These are phyloP conservation scores for Phytopythium cucurbitacearum DNA, from an alignment of 352 stramenopile species.

Conservation along the genomic window DNA sequence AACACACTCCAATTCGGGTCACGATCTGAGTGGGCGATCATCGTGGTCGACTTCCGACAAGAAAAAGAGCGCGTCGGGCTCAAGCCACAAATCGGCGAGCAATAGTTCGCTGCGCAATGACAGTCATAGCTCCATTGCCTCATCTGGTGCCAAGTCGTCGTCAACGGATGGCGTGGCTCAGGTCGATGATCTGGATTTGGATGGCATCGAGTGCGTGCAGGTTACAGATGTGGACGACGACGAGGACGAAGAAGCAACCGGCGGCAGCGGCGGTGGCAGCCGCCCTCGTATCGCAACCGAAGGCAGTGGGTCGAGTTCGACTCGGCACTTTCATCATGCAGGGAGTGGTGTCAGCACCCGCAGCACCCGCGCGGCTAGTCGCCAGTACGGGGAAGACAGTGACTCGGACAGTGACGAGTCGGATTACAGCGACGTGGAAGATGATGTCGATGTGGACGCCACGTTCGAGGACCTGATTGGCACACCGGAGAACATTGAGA, in stretches of 20 bases:
- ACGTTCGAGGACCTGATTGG: slow-evolving; percentile 85
- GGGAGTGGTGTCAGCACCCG: slow-evolving; percentile 13
- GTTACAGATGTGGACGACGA: slow-evolving; percentile 74
- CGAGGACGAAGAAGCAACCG: slow-evolving; percentile 55
- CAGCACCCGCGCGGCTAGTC: slow-evolving; percentile 27
- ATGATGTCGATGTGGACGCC: slow-evolving; percentile 81
- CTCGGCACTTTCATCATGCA: slow-evolving; percentile 27
- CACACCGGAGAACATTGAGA: slow-evolving; percentile 45
- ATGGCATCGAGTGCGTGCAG: slow-evolving; percentile 72
- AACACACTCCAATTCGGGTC: slow-evolving; percentile 61
- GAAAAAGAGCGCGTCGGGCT: slow-evolving; percentile 28
- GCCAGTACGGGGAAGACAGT: slow-evolving; percentile 24
- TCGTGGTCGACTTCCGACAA: slow-evolving; percentile 23
- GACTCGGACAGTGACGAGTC: slow-evolving; percentile 57
- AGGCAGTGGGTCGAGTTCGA: slow-evolving; percentile 24
- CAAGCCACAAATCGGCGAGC: slow-evolving; percentile 39
- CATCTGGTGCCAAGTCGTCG: slow-evolving; percentile 38
- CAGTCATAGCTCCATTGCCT: slow-evolving; percentile 39
- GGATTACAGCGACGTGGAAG: slow-evolving; percentile 80
- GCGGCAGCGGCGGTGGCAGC: slow-evolving; percentile 19
- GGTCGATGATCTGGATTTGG: slow-evolving; percentile 61
- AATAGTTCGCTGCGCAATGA: slow-evolving; percentile 29
- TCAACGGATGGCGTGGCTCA: slow-evolving; percentile 19
- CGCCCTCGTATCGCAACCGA: slow-evolving; percentile 1
- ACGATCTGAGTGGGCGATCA: slow-evolving; percentile 40